Evolutionary conservation across 2,329 filamentous ascomycete genomes (phyloP), one percentile per base, ranked within the genome.

Genomic region (Xylaria polymorpha): DNA sequence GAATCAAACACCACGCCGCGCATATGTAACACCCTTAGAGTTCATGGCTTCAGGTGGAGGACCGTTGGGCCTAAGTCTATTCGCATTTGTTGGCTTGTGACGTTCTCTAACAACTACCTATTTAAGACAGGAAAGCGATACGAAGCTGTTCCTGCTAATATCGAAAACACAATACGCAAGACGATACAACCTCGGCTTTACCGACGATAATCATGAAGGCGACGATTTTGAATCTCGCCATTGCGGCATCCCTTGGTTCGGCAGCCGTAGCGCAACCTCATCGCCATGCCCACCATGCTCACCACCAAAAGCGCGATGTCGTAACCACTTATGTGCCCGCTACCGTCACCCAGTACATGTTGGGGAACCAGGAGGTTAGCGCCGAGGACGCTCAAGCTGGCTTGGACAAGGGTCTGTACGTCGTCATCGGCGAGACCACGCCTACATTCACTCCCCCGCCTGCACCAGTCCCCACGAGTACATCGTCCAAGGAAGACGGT

Each of bases 311-410:
- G 81, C 85, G 84, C 67, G 79, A 82, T 43, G 81, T 84, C 58
- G 83, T 86, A 66, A 83, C 82, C 67, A 86, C 88, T 63, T 85
- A 86, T 64, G 85, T 90, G 60, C 83, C 86, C 50, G 86, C 90
- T 39, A 90, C 88, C 61, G 87, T 90, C 74, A 88, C 90, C 65
- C 86, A 91, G 66, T 98, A 94, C 82, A 86, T 91, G 78, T 83
- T 94, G 63, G 88, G 91, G 69, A 91, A 90, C 69, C 75, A 89
- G 76, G 71, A 83, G 41, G 86, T 97, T 74, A 83, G 84, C 62
- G 81, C 86, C 69, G 81, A 86, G 0, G 87, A 94, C 69, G 94
- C 94, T 63, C 86, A 91, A 82, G 79, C 87, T 64, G 93, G 94
- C 72, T 86, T 98, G 74, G 82, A 86, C 66, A 87, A 91, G 70